phyloP scores from a whole-genome alignment of 257 asterid genomes.

The Penstemon eatonii region DNA sequence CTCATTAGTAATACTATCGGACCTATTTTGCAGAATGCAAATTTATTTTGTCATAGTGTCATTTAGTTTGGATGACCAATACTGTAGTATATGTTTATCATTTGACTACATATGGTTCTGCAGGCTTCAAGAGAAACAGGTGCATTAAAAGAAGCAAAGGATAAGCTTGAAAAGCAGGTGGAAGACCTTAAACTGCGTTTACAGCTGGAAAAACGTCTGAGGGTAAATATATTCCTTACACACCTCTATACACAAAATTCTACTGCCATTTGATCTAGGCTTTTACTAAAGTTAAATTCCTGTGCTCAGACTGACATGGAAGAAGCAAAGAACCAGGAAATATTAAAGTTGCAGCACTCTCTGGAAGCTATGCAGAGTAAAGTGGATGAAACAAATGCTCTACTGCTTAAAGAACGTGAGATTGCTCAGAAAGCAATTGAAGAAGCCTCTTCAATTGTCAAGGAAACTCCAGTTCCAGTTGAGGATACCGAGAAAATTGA shows the following conservation, averaged over 20 bases:
- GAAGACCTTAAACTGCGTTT: slow-evolving; percentile 92
- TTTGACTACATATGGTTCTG: slow-evolving; percentile 6
- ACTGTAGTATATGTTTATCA: neutral
- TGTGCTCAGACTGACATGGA: slow-evolving; percentile 74
- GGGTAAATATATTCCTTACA: slow-evolving; percentile 57
- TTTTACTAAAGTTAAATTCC: slow-evolving; percentile 22
- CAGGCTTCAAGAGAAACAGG: slow-evolving; percentile 99
- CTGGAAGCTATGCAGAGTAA: slow-evolving; percentile 72
- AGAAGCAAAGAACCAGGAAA: slow-evolving; percentile 74
- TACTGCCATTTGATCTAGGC: neutral
- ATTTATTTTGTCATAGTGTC: neutral
- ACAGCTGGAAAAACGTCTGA: slow-evolving; percentile 92
- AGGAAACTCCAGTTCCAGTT: slow-evolving; percentile 79
- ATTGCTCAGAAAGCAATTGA: slow-evolving; percentile 84
- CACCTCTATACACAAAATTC: neutral
- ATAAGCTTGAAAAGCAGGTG: slow-evolving; percentile 97
- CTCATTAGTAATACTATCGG: neutral
- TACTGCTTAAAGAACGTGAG: slow-evolving; percentile 79
- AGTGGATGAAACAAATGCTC: slow-evolving; percentile 71
- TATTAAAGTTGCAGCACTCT: slow-evolving; percentile 64
- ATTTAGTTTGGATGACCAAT: neutral
- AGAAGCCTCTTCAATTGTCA: slow-evolving; percentile 72
- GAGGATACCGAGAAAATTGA: slow-evolving; percentile 79
- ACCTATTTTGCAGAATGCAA: neutral
- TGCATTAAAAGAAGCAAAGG: slow-evolving; percentile 94